Evolutionary conservation across 2,329 filamentous ascomycete genomes (phyloP), one percentile per base, ranked within the genome.

Genomic region (Neofusicoccum laricinum): DNA sequence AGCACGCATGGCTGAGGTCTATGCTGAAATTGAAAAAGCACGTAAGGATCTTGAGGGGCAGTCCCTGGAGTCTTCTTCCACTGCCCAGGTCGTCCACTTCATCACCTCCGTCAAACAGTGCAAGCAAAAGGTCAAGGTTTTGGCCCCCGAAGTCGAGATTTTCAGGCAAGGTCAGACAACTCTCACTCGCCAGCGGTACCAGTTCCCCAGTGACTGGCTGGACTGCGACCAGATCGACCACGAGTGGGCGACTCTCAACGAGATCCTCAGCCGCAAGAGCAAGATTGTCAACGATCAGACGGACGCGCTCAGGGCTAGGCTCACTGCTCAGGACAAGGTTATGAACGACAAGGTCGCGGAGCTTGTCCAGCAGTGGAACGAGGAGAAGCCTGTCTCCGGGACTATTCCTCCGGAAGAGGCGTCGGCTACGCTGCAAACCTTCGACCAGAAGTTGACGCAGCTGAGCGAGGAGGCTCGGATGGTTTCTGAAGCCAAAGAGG

Each of bases 51-150:
- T 99, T 12, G 96, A 99, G 78, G 86, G 90, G 40, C 93, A 97
- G 74, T 94, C 92, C 30, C 86, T 98, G 48, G 94, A 98, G 75
- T 92, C 93, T 19, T 94, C 92, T 4, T 98, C 95, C 1, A 99
- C 95, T 4, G 94, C 94, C 0, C 93, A 98, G 75, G 95, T 96
- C 25, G 96, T 99, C 3, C 92, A 95, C 41, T 99, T 99, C 78
- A 99, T 99, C 74, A 99, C 96, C 0, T 93, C 94, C 62, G 95
- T 99, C 4, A 95, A 99, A 79, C 92, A 92, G 73, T 97, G 93
- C 80, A 96, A 96, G 81, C 89, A 93, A 57, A 96, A 96, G 75
- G 93, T 96, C 59, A 94, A 93, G 77, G 82, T 90, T 3, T 99
- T 95, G 95, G 93, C 92, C 6, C 94, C 94, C 0, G 95, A 99